Conservation (phyloP, 116 monocot species). For the Zostera marina region DNA sequence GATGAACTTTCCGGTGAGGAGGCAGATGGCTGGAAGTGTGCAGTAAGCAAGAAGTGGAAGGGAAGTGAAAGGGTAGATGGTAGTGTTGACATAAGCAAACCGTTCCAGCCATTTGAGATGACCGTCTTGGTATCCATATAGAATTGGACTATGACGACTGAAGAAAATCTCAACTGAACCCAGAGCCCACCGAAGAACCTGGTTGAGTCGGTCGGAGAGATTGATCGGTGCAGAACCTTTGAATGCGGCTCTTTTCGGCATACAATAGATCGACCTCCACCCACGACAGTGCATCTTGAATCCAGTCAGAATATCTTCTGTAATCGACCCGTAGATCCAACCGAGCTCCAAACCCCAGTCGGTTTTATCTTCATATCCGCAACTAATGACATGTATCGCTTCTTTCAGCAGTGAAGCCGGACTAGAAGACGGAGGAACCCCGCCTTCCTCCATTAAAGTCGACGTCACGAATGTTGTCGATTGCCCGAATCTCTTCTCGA, state of each 20-base stretch:
- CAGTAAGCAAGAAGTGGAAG: conserved; percentile 92
- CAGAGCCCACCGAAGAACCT: conserved; percentile 92
- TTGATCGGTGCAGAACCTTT: conserved; percentile 95
- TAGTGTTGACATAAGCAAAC: conserved; percentile 90
- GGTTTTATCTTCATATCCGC: conserved; percentile 93
- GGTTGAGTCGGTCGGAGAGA: conserved; percentile 87
- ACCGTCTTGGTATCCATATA: conserved; percentile 76
- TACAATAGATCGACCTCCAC: conserved; percentile 91
- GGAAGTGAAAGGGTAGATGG: conserved; percentile 94
- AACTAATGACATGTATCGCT: conserved; percentile 98
- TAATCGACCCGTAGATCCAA: conserved; percentile 98
- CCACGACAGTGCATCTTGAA: conserved; percentile 99
- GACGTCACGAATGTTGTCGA: conserved; percentile 94
- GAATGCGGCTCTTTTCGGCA: conserved; percentile 87
- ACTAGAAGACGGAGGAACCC: conserved; percentile 87
- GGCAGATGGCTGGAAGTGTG: conserved; percentile 84
- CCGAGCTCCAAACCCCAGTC: conserved; percentile 95
- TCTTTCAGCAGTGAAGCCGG: conserved; percentile 85
- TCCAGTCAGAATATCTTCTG: conserved; percentile 91
- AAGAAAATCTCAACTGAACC: conserved; percentile 98
- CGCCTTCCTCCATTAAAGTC: conserved; percentile 86
- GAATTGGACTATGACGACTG: conserved; percentile 79
- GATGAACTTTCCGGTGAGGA: conserved; percentile 97
- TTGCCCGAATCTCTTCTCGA: conserved; percentile 89
- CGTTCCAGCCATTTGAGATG: conserved; percentile 92